Base-by-base conservation (phyloP, 2,329 filamentous ascomycete genomes). In the Chaetomiaceae sp. region DNA sequence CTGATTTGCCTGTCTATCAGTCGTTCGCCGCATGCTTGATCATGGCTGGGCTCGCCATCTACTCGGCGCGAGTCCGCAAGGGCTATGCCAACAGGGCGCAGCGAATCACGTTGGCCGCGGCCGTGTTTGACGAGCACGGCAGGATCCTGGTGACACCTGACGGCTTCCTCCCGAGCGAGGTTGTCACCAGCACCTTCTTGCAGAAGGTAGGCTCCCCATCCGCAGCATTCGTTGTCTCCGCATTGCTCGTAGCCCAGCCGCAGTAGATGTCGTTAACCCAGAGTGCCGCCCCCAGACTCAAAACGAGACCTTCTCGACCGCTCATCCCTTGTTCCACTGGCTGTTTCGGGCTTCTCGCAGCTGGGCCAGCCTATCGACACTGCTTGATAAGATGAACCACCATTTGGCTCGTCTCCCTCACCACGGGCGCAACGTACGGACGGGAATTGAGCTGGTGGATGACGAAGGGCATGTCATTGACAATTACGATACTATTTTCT, bases 241-340 rank as follows among this genome's bases (percentile, higher is more conserved):
- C 27, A 29, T 29, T 9, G 27, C 4, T n/a, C n/a, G n/a, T n/a
- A n/a, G n/a, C n/a, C n/a, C n/a, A n/a, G 27, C 27, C 27, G 9
- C 27, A 29, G 18, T 19, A 10, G n/a, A 20, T 22, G 14, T 22
- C 12, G 11, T n/a, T 18, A 4, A 18, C 12, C n/a, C 5, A 11
- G 15, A 15, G 14, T 11, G 4, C 6, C 12, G 4, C 35, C 43
- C 18, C 15, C 32, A 56, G 61, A 81, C 79, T 22, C 78, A 83
- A 43, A 79, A 83, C 49, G 87, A 94, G 50, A 78, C 83, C 12
- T 90, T 95, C 58, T 81, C 81, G 46, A 81, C 81, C 19, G 78
- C 79, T 0, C 88, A 95, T 60, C 79, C 86, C 0, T 79, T 90
- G 2, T 95, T 93, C 64, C 80, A 89, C 40, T 95, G 89, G 89